These are phyloP conservation scores for Candida bentonensis DNA, from an alignment of 805 yeast species.

Conservation along the genomic window DNA sequence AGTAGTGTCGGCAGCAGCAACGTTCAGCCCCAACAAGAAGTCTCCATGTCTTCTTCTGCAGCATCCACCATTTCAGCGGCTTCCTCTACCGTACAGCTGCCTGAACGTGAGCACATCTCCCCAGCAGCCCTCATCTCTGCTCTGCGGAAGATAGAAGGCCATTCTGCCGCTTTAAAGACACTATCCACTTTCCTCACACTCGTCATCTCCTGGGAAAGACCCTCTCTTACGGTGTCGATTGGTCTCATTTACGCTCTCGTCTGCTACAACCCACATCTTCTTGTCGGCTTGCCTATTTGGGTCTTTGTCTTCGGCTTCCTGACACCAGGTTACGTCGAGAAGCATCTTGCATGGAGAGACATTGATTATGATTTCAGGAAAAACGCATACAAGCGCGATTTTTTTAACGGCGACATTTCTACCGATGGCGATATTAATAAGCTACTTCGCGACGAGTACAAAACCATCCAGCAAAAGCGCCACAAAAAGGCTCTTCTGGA, in stretches of 20 bases:
- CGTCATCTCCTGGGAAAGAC: background rate
- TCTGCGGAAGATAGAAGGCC: background rate
- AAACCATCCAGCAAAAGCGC: background rate
- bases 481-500: background rate
- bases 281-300: background rate
- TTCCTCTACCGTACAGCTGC: too few species aligned
- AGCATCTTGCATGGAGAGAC: slow-evolving; percentile 1
- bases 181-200: background rate
- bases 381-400: background rate
- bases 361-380: background rate
- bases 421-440: background rate
- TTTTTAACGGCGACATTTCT: background rate
- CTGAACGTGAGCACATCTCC: too few species aligned
- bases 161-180: background rate
- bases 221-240: background rate
- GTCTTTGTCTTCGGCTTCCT: background rate
- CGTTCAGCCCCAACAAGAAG: too few species aligned
- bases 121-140: background rate
- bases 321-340: background rate
- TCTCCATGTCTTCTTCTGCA: too few species aligned
- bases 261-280: background rate
- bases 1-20: too few species aligned
- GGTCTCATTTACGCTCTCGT: background rate
- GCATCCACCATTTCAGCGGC: too few species aligned
- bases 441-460: background rate